These are phyloP conservation scores for Pilaira anomala DNA, from an alignment of 192 early-diverging fungal genomes.

Conservation along the genomic window DNA sequence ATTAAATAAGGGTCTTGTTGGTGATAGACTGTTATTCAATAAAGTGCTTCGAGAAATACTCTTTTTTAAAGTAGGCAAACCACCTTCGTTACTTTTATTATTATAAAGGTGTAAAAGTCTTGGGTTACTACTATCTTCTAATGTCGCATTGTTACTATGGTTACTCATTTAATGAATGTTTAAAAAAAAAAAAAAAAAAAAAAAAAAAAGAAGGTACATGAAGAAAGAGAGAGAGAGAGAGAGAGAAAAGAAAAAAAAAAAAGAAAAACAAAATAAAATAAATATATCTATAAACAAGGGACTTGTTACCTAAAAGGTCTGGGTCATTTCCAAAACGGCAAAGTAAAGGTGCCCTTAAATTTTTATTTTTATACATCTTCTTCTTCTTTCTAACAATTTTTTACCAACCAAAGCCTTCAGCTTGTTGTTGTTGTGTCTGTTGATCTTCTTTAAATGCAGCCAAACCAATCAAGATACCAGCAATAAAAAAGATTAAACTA, in stretches of 20 bases:
- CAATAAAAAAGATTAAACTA: slow-evolving; percentile 74
- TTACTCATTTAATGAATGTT: too few relatives aligned
- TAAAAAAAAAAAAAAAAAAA: neutral
- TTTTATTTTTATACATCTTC: too few relatives aligned
- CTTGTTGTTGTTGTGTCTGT: slow-evolving; percentile 32
- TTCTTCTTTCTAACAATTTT: neutral
- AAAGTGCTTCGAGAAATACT: slow-evolving; percentile 5
- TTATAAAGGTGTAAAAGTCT: too few relatives aligned
- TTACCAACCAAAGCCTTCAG: slow-evolving; percentile 35
- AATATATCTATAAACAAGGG: slow-evolving; percentile 7
- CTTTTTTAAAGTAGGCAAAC: slow-evolving; percentile 1
- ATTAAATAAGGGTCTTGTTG: neutral
- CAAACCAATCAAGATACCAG: slow-evolving; percentile 76
- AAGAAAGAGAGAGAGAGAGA: too few relatives aligned
- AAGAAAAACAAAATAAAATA: slow-evolving; percentile 1
- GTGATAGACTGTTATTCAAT: neutral
- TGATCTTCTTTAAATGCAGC: slow-evolving; percentile 69
- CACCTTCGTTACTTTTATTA: too few relatives aligned
- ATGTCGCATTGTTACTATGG: too few relatives aligned
- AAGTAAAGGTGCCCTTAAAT: too few relatives aligned
- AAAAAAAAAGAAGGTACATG: neutral
- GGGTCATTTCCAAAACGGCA: too few relatives aligned
- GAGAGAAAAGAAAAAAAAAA: too few relatives aligned
- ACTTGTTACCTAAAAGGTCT: neutral
- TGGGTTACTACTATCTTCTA: too few relatives aligned